A percentile compares a stretch with the other conserved stretches of the same genome.
Conservation (phyloP, 2,329 filamentous ascomycete species). For the Mariannaea sp. region DNA sequence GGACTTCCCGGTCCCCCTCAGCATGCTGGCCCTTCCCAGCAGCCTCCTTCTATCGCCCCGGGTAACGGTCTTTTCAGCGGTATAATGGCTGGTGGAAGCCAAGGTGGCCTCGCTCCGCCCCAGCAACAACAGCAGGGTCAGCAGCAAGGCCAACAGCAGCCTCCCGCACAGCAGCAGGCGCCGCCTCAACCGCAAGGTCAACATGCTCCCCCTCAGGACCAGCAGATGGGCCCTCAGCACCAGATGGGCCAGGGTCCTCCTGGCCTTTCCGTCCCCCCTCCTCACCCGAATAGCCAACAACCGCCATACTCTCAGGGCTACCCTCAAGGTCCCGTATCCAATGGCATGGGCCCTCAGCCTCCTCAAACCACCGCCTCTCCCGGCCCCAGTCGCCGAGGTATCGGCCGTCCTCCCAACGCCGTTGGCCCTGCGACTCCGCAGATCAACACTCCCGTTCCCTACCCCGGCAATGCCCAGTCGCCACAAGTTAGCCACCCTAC, state of each 20-base stretch:
- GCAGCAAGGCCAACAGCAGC: constrained; percentile 62
- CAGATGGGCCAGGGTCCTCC: constrained; percentile 77
- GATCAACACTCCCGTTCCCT: constrained; percentile 85
- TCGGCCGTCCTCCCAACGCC: constrained; percentile 66
- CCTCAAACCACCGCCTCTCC: constrained; percentile 86
- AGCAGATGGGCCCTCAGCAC: constrained; percentile 56
- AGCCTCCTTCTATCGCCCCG: constrained; percentile 86
- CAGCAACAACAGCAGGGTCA: constrained; percentile 63
- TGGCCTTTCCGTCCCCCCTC: constrained; percentile 62
- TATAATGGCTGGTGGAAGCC: constrained; percentile 89
- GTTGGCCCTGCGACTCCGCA: constrained; percentile 84
- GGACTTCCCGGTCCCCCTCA: constrained; percentile 71
- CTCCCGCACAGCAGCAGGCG: constrained; percentile 52
- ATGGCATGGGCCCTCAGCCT: constrained; percentile 80
- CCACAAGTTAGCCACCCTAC: constrained; percentile 88
- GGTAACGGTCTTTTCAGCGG: constrained; percentile 93
- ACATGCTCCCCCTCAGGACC: constrained; percentile 71
- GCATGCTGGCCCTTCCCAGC: constrained; percentile 79
- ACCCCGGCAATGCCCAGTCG: constrained; percentile 80
- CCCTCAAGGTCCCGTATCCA: constrained; percentile 61
- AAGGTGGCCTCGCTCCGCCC: constrained; percentile 83
- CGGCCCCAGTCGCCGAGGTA: constrained; percentile 76
- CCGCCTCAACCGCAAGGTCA: constrained; percentile 38
- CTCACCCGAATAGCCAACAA: constrained; percentile 67
- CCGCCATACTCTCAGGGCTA: constrained; percentile 75